A percentile compares a stretch with the other conserved stretches of the same genome.
Conservation (phyloP, 1,284 basidiomycete species). For the Irpex sp. region DNA sequence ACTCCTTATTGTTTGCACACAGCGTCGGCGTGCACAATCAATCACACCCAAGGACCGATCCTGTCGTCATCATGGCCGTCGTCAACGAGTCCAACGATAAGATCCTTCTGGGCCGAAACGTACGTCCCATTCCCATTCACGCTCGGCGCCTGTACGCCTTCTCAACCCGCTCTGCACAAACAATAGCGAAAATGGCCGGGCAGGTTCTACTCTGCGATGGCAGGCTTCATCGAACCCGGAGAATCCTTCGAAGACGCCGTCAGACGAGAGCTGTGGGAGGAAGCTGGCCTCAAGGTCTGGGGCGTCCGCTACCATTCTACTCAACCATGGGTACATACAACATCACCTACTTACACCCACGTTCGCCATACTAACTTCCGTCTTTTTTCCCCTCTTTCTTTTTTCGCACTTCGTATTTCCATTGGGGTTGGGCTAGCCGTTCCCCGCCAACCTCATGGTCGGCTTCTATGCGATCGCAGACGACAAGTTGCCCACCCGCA, state of each 20-base stretch:
- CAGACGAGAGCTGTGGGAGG: conserved; percentile 91
- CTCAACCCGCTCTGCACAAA: neutral
- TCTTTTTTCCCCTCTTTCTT: neutral
- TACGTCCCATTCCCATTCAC: conserved; percentile 33
- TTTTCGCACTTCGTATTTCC: neutral
- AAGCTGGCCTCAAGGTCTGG: conserved; percentile 86
- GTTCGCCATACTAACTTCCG: neutral
- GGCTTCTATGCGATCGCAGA: conserved; percentile 85
- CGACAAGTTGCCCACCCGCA: conserved; percentile 69
- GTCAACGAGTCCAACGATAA: conserved; percentile 75
- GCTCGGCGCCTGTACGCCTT: neutral
- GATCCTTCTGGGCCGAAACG: conserved; percentile 85
- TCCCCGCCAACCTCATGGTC: conserved; percentile 88
- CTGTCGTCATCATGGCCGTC: conserved; percentile 91
- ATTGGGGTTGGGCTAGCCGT: conserved; percentile 50
- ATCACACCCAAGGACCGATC: conserved; percentile 84
- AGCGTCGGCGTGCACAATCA: conserved; percentile 84
- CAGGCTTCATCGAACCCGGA: conserved; percentile 92
- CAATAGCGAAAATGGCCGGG: conserved; percentile 48
- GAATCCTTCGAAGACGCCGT: conserved; percentile 96
- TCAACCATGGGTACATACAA: conserved; percentile 70
- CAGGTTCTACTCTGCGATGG: conserved; percentile 83
- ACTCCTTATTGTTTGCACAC: conserved; percentile 6
- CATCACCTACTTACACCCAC: conserved; percentile 1
- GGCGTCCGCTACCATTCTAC: conserved; percentile 85